Conservation (phyloP, 2,329 filamentous ascomycete genomes). For the Fonsecaea nubica region DNA sequence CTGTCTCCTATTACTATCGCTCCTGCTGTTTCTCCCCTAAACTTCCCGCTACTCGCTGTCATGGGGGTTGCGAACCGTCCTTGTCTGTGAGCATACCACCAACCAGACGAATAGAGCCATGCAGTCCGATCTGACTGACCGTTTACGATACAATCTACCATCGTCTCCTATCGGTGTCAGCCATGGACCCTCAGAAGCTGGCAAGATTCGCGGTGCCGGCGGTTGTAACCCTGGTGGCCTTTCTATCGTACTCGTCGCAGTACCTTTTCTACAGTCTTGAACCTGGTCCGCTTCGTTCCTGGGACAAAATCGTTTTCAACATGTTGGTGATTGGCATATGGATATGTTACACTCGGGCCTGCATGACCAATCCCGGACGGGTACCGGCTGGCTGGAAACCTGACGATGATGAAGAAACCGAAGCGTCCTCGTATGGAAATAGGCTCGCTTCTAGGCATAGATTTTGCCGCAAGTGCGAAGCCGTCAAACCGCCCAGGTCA, state of each 20-base stretch:
- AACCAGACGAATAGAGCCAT: background rate
- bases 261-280: slow-evolving; percentile 62
- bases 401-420: slow-evolving; percentile 35
- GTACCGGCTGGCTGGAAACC: slow-evolving; percentile 56
- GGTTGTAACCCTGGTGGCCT: slow-evolving; percentile 62
- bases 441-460: slow-evolving; percentile 46
- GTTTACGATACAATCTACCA: background rate
- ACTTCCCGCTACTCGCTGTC: background rate
- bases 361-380: slow-evolving; percentile 63
- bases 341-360: slow-evolving; percentile 66
- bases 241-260: slow-evolving; percentile 67
- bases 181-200: slow-evolving; percentile 23
- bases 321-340: slow-evolving; percentile 60
- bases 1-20: background rate
- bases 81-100: background rate
- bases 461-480: slow-evolving; percentile 69
- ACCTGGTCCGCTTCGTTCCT: slow-evolving; percentile 57
- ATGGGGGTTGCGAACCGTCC: background rate
- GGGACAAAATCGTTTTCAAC: slow-evolving; percentile 59
- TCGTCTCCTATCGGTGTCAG: background rate
- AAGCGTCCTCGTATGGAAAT: slow-evolving; percentile 16
- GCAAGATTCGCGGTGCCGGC: slow-evolving; percentile 58
- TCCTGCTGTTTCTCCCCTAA: background rate
- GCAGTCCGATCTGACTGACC: background rate
- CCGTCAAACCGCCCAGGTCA: slow-evolving; percentile 66